A percentile compares a stretch with the other conserved stretches of the same genome.
phyloP scores from a whole-genome alignment of 2,329 filamentous ascomycete genomes.

The Chaetomium sp. region DNA sequence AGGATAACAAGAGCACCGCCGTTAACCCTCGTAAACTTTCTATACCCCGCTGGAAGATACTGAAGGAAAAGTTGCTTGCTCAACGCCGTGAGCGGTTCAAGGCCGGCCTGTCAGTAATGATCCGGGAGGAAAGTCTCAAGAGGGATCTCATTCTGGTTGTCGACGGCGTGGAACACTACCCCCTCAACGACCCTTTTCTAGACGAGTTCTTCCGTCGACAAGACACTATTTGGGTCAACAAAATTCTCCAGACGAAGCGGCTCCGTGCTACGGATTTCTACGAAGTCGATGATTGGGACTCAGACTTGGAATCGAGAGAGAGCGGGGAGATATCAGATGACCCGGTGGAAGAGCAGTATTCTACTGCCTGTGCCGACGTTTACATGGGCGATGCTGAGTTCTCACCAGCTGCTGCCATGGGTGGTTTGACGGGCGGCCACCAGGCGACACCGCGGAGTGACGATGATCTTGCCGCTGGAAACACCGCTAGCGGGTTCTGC shows the following conservation, averaged over 20 bases:
- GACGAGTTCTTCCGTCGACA: slow-evolving; percentile 5
- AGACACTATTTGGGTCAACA: slow-evolving; percentile 3
- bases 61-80: background rate
- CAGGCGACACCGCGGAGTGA: too few relatives aligned
- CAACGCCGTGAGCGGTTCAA: background rate
- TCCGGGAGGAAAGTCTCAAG: slow-evolving; percentile 4
- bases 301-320: background rate
- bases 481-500: too few relatives aligned
- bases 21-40: too few relatives aligned
- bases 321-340: background rate
- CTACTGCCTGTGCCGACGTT: too few relatives aligned
- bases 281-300: background rate
- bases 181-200: background rate
- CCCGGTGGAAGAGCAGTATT: too few relatives aligned
- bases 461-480: too few relatives aligned
- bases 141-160: background rate
- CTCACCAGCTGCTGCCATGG: too few relatives aligned
- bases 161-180: background rate
- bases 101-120: slow-evolving; percentile 5
- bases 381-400: too few relatives aligned
- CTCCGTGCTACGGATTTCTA: slow-evolving; percentile 3
- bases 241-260: background rate
- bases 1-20: too few relatives aligned
- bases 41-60: background rate
- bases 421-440: too few relatives aligned